These are phyloP conservation scores for Trichoderma oligosporum DNA, from an alignment of 2,329 filamentous ascomycete species.

Conservation along the genomic window DNA sequence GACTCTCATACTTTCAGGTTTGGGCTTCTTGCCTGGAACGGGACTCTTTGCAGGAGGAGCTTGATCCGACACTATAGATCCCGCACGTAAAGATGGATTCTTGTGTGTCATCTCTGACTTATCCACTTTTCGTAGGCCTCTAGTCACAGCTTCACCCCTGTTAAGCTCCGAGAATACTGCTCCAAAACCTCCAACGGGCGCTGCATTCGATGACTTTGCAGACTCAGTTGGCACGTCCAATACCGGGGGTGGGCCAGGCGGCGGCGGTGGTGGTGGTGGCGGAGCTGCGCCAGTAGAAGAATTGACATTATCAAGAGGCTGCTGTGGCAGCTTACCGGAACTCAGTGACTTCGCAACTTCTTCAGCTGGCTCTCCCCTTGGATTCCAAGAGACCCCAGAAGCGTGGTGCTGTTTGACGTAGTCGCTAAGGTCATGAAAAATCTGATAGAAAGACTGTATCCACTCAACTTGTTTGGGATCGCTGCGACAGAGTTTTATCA, in stretches of 20 bases:
- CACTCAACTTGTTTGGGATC: constrained; percentile 80
- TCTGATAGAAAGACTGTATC: constrained; percentile 86
- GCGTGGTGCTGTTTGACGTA: constrained; percentile 83
- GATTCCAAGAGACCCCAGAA: constrained; percentile 82
- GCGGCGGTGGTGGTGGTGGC: constrained; percentile 61
- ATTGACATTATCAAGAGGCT: constrained; percentile 34
- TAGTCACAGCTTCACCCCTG: constrained; percentile 81
- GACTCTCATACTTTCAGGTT: constrained; percentile 77
- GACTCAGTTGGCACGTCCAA: constrained; percentile 53
- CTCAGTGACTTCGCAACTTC: constrained; percentile 60
- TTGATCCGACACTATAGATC: constrained; percentile 63
- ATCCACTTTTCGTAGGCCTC: constrained; percentile 88
- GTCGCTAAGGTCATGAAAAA: constrained; percentile 77
- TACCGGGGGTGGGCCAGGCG: constrained; percentile 66
- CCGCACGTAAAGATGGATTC: constrained; percentile 79
- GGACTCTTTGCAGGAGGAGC: constrained; percentile 72
- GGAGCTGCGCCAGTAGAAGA: constrained; percentile 49
- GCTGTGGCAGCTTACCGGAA: constrained; percentile 22
- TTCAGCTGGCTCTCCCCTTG: constrained; percentile 66
- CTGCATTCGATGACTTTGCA: constrained; percentile 18
- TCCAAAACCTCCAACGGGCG: constrained; percentile 59
- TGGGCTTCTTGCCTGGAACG: constrained; percentile 80
- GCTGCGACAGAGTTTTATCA: constrained; percentile 42
- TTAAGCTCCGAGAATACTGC: constrained; percentile 93
- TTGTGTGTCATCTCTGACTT: constrained; percentile 97